Base-by-base conservation (phyloP, 2,329 filamentous ascomycete genomes). In the Aspergillus sergii region DNA sequence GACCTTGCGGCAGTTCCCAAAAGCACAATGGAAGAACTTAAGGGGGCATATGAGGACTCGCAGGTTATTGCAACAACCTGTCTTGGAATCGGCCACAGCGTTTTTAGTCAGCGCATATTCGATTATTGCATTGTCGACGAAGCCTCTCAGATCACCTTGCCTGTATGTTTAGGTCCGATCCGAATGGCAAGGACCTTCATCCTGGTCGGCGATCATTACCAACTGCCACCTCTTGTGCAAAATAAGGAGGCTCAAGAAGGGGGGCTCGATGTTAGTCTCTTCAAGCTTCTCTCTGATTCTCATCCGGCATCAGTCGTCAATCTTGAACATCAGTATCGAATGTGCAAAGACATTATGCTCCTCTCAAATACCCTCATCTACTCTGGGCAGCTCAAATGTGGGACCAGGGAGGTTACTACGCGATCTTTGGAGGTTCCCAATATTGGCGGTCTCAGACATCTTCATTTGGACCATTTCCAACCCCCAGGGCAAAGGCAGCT, bases 101-200 rank as follows among this genome's bases (percentile, higher is more conserved):
- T 99, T 10, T 98, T 99, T 79, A 90, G 87, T 61, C 91, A 94
- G 73, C 90, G 95, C 5, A 88, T 90, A 0, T 99, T 99, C 70
- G 95, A 99, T 78, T 98, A 97, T 75, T 99, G 95, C 74, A 98
- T 99, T 66, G 94, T 99, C 4, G 95, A 99, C 69, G 95, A 99
- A 78, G 95, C 95, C 0, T 97, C 94, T 2, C 95, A 99, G 73
- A 98, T 99, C 74, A 99, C 95, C 0, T 82, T 99, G 23, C 95
- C 95, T 0, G 94, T 97, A 23, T 98, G 95, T 68, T 83, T 98
- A 0, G 95, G 95, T 0, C 95, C 95, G 0, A 96, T 99, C 69
- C 89, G 95, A 12, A 92, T 97, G 87, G 93, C 95, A 6, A 88
- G 88, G 57, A 96, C 91, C 0, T 99, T 99, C 77, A 92, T 99